phyloP scores from a whole-genome alignment of 345 rosid species.

The Nephelium lappaceum region DNA sequence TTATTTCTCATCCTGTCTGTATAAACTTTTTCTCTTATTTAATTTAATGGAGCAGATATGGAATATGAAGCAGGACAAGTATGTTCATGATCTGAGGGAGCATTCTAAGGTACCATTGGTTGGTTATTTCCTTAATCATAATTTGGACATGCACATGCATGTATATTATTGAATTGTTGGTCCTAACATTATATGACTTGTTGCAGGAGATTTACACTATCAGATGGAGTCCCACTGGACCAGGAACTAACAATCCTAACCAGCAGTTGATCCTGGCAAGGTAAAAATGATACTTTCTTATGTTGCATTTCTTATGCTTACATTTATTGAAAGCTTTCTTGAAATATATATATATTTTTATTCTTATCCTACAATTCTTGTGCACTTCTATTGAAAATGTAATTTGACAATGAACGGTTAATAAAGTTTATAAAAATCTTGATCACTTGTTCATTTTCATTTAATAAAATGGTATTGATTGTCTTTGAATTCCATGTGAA shows the following conservation, averaged over 20 bases:
- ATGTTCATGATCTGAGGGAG: constrained; percentile 83
- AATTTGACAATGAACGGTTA: not conserved
- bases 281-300: constrained; percentile 33
- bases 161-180: not conserved
- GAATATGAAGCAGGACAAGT: constrained; percentile 77
- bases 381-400: not conserved
- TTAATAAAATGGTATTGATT: not conserved
- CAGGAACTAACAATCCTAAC: constrained; percentile 92
- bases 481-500: too few relatives aligned
- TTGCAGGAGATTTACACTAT: constrained; percentile 87
- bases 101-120: constrained; percentile 57
- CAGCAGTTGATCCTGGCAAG: constrained; percentile 85
- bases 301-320: not conserved
- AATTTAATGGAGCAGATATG: constrained; percentile 58
- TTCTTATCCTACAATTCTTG: not conserved
- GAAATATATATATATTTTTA: not conserved
- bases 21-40: not conserved
- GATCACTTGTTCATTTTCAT: not conserved
- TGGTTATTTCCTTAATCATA: not conserved
- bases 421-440: not conserved
- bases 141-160: not conserved
- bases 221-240: constrained; percentile 97
- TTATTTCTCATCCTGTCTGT: not conserved
- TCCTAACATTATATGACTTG: not conserved
- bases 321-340: not conserved